Evolutionary conservation across 768 basidiomycete genomes (phyloP).

Genomic region (Lyophyllum decastes): DNA sequence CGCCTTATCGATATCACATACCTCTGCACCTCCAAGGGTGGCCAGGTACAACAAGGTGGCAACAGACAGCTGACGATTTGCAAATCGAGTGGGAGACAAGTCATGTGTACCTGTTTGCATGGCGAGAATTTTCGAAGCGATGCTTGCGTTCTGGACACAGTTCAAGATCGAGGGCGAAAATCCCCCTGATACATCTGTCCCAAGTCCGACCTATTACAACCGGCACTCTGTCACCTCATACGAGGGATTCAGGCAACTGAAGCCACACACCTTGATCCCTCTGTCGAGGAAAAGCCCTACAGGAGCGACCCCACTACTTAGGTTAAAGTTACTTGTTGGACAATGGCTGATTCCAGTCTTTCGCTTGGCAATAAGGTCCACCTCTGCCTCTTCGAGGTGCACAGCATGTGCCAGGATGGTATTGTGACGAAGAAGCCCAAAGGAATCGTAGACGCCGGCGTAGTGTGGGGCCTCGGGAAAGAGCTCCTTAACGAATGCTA

Average conservation of each 20-base stretch:
- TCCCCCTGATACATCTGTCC: conserved; percentile 92
- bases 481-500: conserved; percentile 60
- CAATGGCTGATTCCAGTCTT: conserved; percentile 88
- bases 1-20: conserved; percentile 68
- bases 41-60: conserved; percentile 86
- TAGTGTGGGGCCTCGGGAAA: conserved; percentile 72
- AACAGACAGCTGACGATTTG: conserved; percentile 66
- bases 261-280: conserved; percentile 73
- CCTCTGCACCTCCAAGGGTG: conserved; percentile 86
- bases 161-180: conserved; percentile 80
- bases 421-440: conserved; percentile 71
- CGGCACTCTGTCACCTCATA: neutral
- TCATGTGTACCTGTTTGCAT: conserved; percentile 32
- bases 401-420: conserved; percentile 91
- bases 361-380: conserved; percentile 64
- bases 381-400: conserved; percentile 72
- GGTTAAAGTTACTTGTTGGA: conserved; percentile 91
- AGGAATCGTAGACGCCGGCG: conserved; percentile 79
- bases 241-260: neutral
- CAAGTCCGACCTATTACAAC: conserved; percentile 79
- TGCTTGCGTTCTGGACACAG: conserved; percentile 72
- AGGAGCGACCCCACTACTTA: conserved; percentile 82
- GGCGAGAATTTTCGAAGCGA: conserved; percentile 76
- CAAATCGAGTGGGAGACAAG: conserved; percentile 33
- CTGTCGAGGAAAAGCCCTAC: conserved; percentile 79